phyloP scores from a whole-genome alignment of 176 grass and related monocot genomes.

The Zizania latifolia region DNA sequence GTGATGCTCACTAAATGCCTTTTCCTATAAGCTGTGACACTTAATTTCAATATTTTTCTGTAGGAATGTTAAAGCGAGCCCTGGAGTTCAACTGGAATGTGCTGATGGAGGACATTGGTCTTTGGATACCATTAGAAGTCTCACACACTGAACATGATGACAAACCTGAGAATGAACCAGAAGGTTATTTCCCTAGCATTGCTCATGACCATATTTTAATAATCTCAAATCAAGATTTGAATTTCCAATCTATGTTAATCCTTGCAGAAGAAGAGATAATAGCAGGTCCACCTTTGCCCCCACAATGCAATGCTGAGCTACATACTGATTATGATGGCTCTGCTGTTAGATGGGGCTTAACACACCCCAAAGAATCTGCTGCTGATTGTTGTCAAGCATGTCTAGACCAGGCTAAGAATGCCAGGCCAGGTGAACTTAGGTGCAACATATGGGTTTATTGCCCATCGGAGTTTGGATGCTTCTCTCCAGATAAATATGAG shows the following conservation, averaged over 20 bases:
- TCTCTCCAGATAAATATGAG: constrained; percentile 89
- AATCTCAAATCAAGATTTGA: not conserved
- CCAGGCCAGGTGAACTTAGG: constrained; percentile 72
- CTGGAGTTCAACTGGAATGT: constrained; percentile 66
- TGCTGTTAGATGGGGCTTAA: constrained; percentile 94
- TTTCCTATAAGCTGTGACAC: not conserved
- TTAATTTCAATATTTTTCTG: constrained; percentile 16
- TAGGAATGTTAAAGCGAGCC: constrained; percentile 61
- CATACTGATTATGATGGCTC: constrained; percentile 83
- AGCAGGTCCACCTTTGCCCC: constrained; percentile 63
- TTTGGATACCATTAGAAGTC: constrained; percentile 66
- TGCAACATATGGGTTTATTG: constrained; percentile 99
- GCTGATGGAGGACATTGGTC: constrained; percentile 70
- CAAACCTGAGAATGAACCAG: constrained; percentile 78
- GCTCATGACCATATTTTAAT: constrained; percentile 10
- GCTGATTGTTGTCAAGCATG: constrained; percentile 94
- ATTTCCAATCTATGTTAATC: constrained; percentile 1
- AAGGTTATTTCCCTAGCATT: constrained; percentile 52
- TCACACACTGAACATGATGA: constrained; percentile 61
- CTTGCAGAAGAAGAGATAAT: constrained; percentile 77
- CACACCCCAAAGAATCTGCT: constrained; percentile 91
- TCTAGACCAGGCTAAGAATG: constrained; percentile 79
- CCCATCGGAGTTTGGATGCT: constrained; percentile 92
- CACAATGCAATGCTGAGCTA: constrained; percentile 72
- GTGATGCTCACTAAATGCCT: not conserved